A percentile compares a stretch with the other conserved stretches of the same genome.
These are phyloP conservation scores for Clarireedia hainanense DNA, from an alignment of 2,329 filamentous ascomycete species.

Conservation along the genomic window DNA sequence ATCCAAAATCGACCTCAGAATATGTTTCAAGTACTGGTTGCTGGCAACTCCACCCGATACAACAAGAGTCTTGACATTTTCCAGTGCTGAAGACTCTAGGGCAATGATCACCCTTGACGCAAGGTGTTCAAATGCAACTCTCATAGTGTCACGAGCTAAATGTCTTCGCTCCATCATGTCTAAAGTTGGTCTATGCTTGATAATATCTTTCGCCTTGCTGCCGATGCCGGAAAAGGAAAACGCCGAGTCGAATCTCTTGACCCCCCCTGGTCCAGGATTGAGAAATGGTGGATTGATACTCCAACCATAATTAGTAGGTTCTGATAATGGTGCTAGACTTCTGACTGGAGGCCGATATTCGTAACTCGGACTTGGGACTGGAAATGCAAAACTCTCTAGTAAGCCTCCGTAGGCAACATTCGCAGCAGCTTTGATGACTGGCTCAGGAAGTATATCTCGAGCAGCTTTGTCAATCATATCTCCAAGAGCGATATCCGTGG, in stretches of 20 bases:
- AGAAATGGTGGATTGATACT: constrained; percentile 58
- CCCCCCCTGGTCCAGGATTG: constrained; percentile 38
- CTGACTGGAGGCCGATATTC: constrained; percentile 43
- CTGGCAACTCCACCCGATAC: constrained; percentile 87
- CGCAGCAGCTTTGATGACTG: constrained; percentile 43
- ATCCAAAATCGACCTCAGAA: constrained; percentile 51
- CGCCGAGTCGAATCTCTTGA: constrained; percentile 24
- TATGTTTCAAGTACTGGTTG: constrained; percentile 67
- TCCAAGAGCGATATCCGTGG: constrained; percentile 78
- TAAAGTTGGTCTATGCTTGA: constrained; percentile 38
- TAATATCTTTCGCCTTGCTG: constrained; percentile 53
- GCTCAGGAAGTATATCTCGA: constrained; percentile 61
- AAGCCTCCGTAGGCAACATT: constrained; percentile 73
- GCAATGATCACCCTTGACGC: constrained; percentile 65
- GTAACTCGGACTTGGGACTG: constrained; percentile 33
- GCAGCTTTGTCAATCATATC: constrained; percentile 86
- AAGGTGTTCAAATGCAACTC: constrained; percentile 80
- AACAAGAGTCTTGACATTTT: constrained; percentile 54
- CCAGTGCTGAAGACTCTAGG: constrained; percentile 34
- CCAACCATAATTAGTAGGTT: constrained; percentile 52
- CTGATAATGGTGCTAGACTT: constrained; percentile 45
- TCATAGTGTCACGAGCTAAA: constrained; percentile 69
- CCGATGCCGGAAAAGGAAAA: constrained; percentile 72
- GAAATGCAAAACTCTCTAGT: constrained; percentile 75
- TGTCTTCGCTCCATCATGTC: constrained; percentile 52